phyloP scores from a whole-genome alignment of 495 filamentous ascomycete genomes.

The Daldinia caldariorum region DNA sequence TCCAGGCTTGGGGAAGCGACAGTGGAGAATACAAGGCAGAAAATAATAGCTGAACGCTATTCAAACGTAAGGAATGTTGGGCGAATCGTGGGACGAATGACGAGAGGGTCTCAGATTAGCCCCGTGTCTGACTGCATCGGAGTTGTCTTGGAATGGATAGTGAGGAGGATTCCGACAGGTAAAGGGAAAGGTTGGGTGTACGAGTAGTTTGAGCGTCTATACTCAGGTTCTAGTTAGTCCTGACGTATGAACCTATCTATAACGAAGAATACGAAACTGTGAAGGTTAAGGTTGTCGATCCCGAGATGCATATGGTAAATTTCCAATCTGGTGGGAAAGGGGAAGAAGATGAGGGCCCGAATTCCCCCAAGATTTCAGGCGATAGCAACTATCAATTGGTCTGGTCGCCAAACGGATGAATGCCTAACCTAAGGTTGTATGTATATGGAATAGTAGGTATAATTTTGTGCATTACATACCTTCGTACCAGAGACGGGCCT shows the following conservation, averaged over 20 bases:
- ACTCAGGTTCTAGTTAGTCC: conserved; percentile 1
- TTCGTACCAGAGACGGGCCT: conserved; percentile 22
- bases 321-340: conserved; percentile 26
- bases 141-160: conserved; percentile 30
- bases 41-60: conserved; percentile 16
- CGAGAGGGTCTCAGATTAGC: conserved; percentile 43
- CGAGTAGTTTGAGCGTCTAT: conserved; percentile 7
- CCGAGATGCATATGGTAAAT: conserved; percentile 24
- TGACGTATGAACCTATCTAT: conserved; percentile 25
- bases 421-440: conserved; percentile 16
- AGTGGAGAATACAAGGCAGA: conserved; percentile 11
- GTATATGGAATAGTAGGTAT: conserved; percentile 13
- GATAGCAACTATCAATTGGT: conserved; percentile 9
- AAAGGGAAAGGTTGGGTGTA: conserved; percentile 16
- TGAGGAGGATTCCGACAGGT: conserved; percentile 23
- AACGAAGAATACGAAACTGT: conserved; percentile 18
- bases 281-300: conserved; percentile 36
- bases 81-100: conserved; percentile 16
- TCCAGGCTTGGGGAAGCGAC: conserved; percentile 55
- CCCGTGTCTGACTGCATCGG: conserved; percentile 50
- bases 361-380: conserved; percentile 2
- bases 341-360: conserved; percentile 26
- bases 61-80: conserved; percentile 21
- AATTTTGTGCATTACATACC: conserved; percentile 38
- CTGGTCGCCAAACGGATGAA: conserved; percentile 19